phyloP scores from a whole-genome alignment of 2,329 filamentous ascomycete genomes.

The Capronia americana region DNA sequence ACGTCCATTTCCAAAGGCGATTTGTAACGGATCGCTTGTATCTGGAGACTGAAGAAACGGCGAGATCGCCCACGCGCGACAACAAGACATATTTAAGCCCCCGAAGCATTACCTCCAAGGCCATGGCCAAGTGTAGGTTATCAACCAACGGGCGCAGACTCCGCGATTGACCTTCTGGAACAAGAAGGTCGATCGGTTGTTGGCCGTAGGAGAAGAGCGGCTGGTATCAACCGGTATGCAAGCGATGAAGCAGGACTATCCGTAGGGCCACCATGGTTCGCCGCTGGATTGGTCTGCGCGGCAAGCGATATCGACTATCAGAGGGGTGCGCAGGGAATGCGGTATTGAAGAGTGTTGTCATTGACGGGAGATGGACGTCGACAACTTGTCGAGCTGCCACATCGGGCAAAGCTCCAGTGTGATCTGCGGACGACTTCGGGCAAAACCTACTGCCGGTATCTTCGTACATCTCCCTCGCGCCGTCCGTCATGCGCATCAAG shows the following conservation, averaged over 20 bases:
- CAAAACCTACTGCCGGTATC: constrained; percentile 10
- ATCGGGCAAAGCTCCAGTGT: constrained; percentile 5
- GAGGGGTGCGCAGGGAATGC: not conserved
- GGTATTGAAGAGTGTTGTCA: constrained; percentile 6
- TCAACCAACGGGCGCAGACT: not conserved
- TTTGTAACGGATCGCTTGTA: not conserved
- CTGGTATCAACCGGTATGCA: not conserved
- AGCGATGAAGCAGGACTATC: not conserved
- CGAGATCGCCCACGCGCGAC: not conserved
- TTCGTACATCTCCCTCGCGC: not conserved
- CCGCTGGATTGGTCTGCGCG: constrained; percentile 4
- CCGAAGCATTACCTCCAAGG: not conserved
- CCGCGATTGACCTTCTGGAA: not conserved
- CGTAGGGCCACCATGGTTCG: not conserved
- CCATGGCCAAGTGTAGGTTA: not conserved
- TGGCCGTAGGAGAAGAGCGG: constrained; percentile 11
- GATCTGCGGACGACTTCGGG: constrained; percentile 4
- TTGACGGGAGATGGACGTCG: constrained; percentile 9
- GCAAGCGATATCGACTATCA: constrained; percentile 13
- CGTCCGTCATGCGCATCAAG: not conserved
- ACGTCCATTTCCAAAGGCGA: not conserved
- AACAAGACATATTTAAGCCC: constrained; percentile 12
- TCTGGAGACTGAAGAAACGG: not conserved
- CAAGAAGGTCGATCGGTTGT: constrained; percentile 6
- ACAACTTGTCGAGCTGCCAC: constrained; percentile 1